A percentile compares a stretch with the other conserved stretches of the same genome.
phyloP scores from a whole-genome alignment of 352 stramenopile species.

The Thraustotheca clavata region DNA sequence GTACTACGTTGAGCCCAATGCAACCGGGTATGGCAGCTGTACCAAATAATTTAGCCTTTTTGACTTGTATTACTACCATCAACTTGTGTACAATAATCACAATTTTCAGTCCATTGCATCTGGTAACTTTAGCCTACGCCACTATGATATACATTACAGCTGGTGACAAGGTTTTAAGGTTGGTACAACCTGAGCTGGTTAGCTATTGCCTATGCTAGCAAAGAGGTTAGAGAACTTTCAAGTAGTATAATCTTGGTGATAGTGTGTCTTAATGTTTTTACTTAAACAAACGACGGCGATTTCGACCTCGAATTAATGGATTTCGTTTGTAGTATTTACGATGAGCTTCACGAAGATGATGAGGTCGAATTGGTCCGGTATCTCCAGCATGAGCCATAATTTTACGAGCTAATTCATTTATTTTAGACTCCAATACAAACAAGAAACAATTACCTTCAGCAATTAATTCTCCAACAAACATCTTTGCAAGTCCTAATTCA shows the following conservation, averaged over 20 bases:
- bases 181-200: background rate
- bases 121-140: too few relatives aligned
- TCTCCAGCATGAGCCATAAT: slow-evolving; percentile 78
- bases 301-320: slow-evolving; percentile 34
- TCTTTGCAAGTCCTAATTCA: slow-evolving; percentile 54
- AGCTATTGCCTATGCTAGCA: background rate
- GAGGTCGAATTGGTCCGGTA: slow-evolving; percentile 61
- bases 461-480: slow-evolving; percentile 71
- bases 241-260: background rate
- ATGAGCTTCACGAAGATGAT: slow-evolving; percentile 65
- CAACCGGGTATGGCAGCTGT: background rate
- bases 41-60: background rate
- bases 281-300: slow-evolving; percentile 12
- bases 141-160: too few relatives aligned
- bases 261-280: too few relatives aligned
- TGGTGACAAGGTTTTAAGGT: too few relatives aligned
- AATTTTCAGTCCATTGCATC: too few relatives aligned
- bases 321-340: slow-evolving; percentile 79
- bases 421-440: background rate
- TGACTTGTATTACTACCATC: background rate
- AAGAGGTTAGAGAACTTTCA: background rate
- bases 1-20: background rate
- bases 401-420: slow-evolving; percentile 35
- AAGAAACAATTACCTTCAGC: slow-evolving; percentile 44
- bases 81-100: background rate